These are phyloP conservation scores for Eimeria brunetti DNA, from an alignment of 169 alveolate species.

Conservation along the genomic window DNA sequence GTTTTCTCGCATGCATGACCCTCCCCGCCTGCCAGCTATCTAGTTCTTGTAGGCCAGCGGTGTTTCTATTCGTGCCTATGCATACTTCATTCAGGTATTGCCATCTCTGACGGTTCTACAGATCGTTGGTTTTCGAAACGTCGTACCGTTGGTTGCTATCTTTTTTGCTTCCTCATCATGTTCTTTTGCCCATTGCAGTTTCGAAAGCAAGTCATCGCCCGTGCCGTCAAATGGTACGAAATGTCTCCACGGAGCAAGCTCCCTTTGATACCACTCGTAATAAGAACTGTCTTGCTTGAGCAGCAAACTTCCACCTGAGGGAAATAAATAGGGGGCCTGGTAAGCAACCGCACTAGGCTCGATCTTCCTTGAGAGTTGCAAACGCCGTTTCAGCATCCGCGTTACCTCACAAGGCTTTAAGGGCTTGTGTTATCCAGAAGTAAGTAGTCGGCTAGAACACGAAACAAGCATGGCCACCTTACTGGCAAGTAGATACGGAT, in stretches of 20 bases:
- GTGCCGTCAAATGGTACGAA: constrained; percentile 70
- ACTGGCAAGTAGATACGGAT: constrained; percentile 78
- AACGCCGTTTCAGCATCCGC: background rate
- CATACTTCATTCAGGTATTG: background rate
- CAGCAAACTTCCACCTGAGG: constrained; percentile 74
- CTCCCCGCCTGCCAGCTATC: background rate
- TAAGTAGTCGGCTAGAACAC: background rate
- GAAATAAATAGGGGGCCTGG: background rate
- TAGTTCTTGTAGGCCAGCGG: background rate
- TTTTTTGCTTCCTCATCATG: constrained; percentile 68
- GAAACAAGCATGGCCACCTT: background rate
- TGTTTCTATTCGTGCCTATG: background rate
- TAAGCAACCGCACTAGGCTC: background rate
- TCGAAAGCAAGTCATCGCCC: constrained; percentile 56
- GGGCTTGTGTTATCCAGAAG: background rate
- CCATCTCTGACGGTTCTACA: background rate
- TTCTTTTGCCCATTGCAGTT: constrained; percentile 78
- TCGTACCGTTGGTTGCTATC: constrained; percentile 68
- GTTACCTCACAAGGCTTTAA: background rate
- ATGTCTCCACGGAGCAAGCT: constrained; percentile 72
- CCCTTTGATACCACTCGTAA: constrained; percentile 80
- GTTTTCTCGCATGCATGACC: background rate
- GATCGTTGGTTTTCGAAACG: no score
- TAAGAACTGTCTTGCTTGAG: constrained; percentile 72
- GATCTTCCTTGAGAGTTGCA: background rate